These are phyloP conservation scores for Fusarium sarcochroum DNA, from an alignment of 2,329 filamentous ascomycete genomes.

Conservation along the genomic window DNA sequence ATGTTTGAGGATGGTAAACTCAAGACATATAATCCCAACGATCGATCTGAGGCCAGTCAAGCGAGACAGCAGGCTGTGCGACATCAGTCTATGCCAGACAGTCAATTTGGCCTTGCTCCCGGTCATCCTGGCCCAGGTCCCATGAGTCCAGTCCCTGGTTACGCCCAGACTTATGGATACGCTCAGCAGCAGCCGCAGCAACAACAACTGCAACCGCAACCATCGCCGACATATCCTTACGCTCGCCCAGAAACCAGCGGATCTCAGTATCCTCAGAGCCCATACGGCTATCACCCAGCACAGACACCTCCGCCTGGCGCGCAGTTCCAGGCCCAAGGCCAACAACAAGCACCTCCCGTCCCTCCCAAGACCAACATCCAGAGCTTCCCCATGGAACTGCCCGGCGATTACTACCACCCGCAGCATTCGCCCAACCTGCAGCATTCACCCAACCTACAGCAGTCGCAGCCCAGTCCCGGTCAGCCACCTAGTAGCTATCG, in stretches of 20 bases:
- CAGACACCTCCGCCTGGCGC: constrained; percentile 39
- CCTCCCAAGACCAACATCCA: constrained; percentile 47
- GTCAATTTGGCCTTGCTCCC: neutral
- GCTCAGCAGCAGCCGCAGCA: constrained; percentile 32
- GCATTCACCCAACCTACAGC: constrained; percentile 50
- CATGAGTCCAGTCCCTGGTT: constrained; percentile 39
- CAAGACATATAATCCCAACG: constrained; percentile 70
- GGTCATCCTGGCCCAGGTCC: constrained; percentile 9
- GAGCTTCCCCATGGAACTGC: constrained; percentile 58
- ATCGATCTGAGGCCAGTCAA: constrained; percentile 56
- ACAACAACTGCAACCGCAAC: constrained; percentile 38
- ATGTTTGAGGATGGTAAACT: constrained; percentile 77
- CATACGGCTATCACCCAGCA: constrained; percentile 40
- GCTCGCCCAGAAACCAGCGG: constrained; percentile 29
- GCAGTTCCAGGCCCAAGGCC: constrained; percentile 9
- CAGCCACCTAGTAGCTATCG: constrained; percentile 40
- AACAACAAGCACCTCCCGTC: constrained; percentile 44
- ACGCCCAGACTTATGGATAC: constrained; percentile 44
- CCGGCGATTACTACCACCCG: constrained; percentile 64
- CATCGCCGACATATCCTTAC: constrained; percentile 45
- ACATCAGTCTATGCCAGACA: constrained; percentile 44
- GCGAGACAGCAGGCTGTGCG: constrained; percentile 55
- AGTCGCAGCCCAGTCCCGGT: constrained; percentile 43
- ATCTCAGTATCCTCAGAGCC: constrained; percentile 38
- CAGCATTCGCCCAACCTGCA: constrained; percentile 57